Percentiles rank a stretch among this genome's conserved stretches.
phyloP scores from a whole-genome alignment of 768 basidiomycete species.

The Psilocybe subaeruginosa region DNA sequence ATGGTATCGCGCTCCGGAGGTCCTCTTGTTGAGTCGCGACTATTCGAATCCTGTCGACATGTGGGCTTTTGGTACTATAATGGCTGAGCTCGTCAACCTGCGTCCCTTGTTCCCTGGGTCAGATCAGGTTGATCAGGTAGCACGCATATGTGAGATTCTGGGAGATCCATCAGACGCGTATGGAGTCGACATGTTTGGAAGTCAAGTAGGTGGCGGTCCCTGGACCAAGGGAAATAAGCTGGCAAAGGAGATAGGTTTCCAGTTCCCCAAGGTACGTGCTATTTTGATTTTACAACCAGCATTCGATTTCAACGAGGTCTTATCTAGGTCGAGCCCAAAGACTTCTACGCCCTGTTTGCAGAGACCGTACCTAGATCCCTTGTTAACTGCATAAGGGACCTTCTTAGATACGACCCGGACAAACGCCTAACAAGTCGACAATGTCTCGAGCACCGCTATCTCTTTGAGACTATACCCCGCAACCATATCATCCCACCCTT shows the following conservation, averaged over 20 bases:
- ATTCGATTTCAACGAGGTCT: conserved; percentile 9
- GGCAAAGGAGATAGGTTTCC: conserved; percentile 84
- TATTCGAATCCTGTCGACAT: conserved; percentile 98
- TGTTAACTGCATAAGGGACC: conserved; percentile 89
- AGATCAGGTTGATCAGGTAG: conserved; percentile 91
- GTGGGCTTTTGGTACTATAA: conserved; percentile 99
- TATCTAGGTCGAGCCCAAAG: conserved; percentile 62
- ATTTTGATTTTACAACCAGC: conserved; percentile 6
- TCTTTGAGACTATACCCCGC: conserved; percentile 74
- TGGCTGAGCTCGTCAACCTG: conserved; percentile 95
- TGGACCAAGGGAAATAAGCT: conserved; percentile 89
- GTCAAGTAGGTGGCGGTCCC: conserved; percentile 79
- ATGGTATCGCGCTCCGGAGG: conserved; percentile 99
- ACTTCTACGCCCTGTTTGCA: conserved; percentile 77
- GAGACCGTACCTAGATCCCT: conserved; percentile 76
- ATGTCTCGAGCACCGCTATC: conserved; percentile 89
- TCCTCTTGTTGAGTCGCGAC: conserved; percentile 86
- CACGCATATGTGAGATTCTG: conserved; percentile 87
- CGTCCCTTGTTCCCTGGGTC: conserved; percentile 95
- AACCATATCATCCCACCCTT: conserved; percentile 69
- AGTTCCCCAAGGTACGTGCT: conserved; percentile 81
- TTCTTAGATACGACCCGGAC: conserved; percentile 91
- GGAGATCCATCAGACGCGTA: conserved; percentile 90
- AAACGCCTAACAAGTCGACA: conserved; percentile 83
- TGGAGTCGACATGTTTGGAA: conserved; percentile 71